phyloP scores from a whole-genome alignment of 2,329 filamentous ascomycete genomes.

The Pseudogymnoascus sp. region DNA sequence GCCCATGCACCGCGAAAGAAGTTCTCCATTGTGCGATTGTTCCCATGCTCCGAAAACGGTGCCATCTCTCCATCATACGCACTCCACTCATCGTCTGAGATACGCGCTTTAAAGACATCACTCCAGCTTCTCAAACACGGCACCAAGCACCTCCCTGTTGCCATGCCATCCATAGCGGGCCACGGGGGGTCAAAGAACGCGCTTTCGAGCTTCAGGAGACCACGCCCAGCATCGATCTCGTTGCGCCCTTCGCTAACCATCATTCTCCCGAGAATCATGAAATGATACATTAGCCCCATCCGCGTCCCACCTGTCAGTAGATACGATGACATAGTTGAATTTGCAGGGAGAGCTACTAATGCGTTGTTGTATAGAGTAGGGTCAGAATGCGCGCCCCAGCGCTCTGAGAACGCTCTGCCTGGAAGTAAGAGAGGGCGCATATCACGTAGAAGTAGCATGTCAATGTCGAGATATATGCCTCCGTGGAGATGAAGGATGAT shows the following conservation, averaged over 20 bases:
- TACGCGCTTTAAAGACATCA: not conserved
- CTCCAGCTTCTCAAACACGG: not conserved
- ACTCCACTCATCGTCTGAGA: not conserved
- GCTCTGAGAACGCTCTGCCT: not conserved
- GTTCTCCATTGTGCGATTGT: not conserved
- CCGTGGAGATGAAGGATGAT: constrained; percentile 4
- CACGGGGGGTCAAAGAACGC: not conserved
- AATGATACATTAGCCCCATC: not conserved
- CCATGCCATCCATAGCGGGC: not conserved
- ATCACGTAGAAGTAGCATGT: not conserved
- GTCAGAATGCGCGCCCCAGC: not conserved
- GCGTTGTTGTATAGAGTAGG: not conserved
- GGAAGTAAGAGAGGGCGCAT: not conserved
- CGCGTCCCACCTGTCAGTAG: not conserved
- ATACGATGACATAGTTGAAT: not conserved
- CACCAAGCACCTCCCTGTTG: not conserved
- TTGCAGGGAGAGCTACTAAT: not conserved
- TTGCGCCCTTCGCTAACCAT: not conserved
- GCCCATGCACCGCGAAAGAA: constrained; percentile 1
- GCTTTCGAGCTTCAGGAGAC: not conserved
- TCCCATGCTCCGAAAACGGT: not conserved
- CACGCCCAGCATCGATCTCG: not conserved
- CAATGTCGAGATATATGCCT: not conserved
- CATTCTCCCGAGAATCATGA: not conserved
- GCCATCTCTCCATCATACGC: not conserved